A percentile compares a stretch with the other conserved stretches of the same genome.
These are phyloP conservation scores for Croton setiger DNA, from an alignment of 441 rosid species.

Conservation along the genomic window DNA sequence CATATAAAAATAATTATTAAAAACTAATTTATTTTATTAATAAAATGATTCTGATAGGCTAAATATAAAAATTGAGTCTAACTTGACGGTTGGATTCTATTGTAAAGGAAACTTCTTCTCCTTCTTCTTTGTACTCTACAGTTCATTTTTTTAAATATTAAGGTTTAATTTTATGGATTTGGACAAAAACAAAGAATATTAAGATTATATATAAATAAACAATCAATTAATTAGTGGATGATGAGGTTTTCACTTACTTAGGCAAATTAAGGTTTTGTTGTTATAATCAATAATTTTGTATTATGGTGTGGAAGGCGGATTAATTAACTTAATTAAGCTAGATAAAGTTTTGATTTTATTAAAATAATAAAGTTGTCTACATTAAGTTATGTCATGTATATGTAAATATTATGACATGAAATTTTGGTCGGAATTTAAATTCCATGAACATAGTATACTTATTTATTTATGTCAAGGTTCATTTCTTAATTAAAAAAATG, in stretches of 20 bases:
- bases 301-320: background rate
- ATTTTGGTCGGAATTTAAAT: no score
- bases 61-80: slow-evolving; percentile 17
- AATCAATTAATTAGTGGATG: background rate
- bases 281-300: background rate
- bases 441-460: no score
- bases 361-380: no score
- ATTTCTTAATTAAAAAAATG: no score
- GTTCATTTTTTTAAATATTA: slow-evolving; percentile 18
- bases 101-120: background rate
- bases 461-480: no score
- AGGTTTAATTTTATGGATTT: background rate
- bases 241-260: slow-evolving; percentile 6
- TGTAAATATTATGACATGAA: no score
- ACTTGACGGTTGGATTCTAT: slow-evolving; percentile 29
- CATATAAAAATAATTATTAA: background rate
- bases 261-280: no score
- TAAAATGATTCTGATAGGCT: background rate
- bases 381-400: no score
- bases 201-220: no score
- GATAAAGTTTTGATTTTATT: no score
- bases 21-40: no score
- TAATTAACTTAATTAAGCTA: background rate
- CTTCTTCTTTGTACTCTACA: slow-evolving; percentile 26
- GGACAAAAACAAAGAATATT: background rate